Percentiles rank a stretch among this genome's conserved stretches.
Conservation (phyloP, 2,329 filamentous ascomycete genomes). For the Trichoderma harzianum region DNA sequence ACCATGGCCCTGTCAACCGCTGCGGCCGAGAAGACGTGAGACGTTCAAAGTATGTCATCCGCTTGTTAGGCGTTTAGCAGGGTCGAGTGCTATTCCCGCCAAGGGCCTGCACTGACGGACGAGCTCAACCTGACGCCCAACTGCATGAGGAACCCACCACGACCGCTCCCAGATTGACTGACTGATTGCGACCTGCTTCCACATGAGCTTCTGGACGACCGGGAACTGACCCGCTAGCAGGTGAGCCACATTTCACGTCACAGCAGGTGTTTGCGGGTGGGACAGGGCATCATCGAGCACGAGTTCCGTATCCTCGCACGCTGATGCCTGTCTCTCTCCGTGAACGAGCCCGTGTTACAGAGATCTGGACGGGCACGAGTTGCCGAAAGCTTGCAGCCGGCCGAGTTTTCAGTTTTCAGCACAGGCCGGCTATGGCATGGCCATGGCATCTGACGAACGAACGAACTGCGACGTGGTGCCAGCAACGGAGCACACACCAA, state of each 20-base stretch:
- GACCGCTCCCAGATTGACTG: slow-evolving; percentile 1
- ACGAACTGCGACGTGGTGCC: background rate
- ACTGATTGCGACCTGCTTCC: background rate
- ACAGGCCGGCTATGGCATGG: background rate
- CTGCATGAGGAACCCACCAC: slow-evolving; percentile 6
- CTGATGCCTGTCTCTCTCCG: background rate
- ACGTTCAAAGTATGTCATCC: background rate
- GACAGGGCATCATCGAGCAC: background rate
- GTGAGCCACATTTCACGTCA: slow-evolving; percentile 12
- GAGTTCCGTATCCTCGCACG: background rate
- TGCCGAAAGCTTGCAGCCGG: slow-evolving; percentile 3
- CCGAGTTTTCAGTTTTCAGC: background rate
- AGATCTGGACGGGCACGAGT: background rate
- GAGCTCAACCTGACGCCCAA: slow-evolving; percentile 15
- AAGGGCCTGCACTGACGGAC: background rate
- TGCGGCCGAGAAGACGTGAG: slow-evolving; percentile 1
- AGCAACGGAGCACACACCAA: background rate
- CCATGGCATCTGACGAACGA: background rate
- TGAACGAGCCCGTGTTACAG: background rate
- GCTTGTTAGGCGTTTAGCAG: background rate
- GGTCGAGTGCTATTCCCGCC: background rate
- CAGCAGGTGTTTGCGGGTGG: slow-evolving; percentile 1
- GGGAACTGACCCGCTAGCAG: background rate
- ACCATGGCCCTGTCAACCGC: background rate
- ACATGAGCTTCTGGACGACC: slow-evolving; percentile 2